These are phyloP conservation scores for Arachis stenosperma DNA, from an alignment of 306 rosid genomes.

Conservation along the genomic window DNA sequence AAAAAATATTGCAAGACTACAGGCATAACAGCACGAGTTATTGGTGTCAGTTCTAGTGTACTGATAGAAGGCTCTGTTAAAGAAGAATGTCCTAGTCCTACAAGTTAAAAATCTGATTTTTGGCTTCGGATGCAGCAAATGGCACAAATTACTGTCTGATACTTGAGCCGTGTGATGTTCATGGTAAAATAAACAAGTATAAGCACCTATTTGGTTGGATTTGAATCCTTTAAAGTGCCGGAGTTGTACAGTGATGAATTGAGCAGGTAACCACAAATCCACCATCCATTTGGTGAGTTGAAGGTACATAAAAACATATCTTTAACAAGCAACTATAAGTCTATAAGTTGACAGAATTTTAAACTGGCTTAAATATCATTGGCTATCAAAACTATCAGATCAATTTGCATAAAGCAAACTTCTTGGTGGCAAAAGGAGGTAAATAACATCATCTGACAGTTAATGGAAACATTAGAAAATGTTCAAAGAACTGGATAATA, in stretches of 20 bases:
- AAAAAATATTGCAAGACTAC: neutral
- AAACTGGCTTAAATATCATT: neutral
- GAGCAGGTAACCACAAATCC: no score
- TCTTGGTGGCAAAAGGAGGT: neutral
- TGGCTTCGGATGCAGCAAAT: neutral
- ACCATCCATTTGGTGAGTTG: slow-evolving; percentile 17
- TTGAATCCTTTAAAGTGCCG: no score
- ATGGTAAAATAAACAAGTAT: neutral
- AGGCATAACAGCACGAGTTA: neutral
- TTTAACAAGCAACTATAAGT: slow-evolving; percentile 7
- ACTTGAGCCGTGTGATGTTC: neutral
- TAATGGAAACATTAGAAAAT: slow-evolving; percentile 5
- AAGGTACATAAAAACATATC: neutral
- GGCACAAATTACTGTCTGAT: neutral
- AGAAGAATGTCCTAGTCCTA: neutral
- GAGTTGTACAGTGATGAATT: no score
- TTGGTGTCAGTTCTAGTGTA: neutral
- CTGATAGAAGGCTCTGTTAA: neutral
- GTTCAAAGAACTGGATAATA: slow-evolving; percentile 24
- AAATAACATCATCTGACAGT: slow-evolving; percentile 16
- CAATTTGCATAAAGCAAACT: slow-evolving; percentile 22
- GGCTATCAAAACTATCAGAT: neutral
- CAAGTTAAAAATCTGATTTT: no score
- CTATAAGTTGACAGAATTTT: slow-evolving; percentile 5
- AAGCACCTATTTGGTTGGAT: slow-evolving; percentile 9